phyloP scores from a whole-genome alignment of 176 grass and related monocot genomes.

The Hordeum vulgare region MorexV3_pseudomolecules_assembly NC_058520.1:594836206-594836705 shows the following conservation, averaged over 20 bases:
- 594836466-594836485: background rate
- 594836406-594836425: conserved; percentile 46
- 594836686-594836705: conserved; percentile 7
- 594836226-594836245: background rate
- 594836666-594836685: conserved; percentile 95
- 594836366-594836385: conserved; percentile 50
- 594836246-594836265: background rate
- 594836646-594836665: conserved; percentile 89
- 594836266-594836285: background rate
- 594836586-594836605: conserved; percentile 87
- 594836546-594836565: background rate
- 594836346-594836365: conserved; percentile 60
- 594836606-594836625: conserved; percentile 71
- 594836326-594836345: conserved; percentile 60
- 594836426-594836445: conserved; percentile 61
- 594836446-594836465: conserved; percentile 86
- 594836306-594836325: conserved; percentile 44
- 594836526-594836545: background rate
- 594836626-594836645: conserved; percentile 89
- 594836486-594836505: background rate
- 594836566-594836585: conserved; percentile 50
- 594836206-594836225: background rate
- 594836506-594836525: background rate
- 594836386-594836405: conserved; percentile 32
- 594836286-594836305: background rate